phyloP scores from a whole-genome alignment of 2,329 filamentous ascomycete species.

The Scedosporium aurantiacum region DNA sequence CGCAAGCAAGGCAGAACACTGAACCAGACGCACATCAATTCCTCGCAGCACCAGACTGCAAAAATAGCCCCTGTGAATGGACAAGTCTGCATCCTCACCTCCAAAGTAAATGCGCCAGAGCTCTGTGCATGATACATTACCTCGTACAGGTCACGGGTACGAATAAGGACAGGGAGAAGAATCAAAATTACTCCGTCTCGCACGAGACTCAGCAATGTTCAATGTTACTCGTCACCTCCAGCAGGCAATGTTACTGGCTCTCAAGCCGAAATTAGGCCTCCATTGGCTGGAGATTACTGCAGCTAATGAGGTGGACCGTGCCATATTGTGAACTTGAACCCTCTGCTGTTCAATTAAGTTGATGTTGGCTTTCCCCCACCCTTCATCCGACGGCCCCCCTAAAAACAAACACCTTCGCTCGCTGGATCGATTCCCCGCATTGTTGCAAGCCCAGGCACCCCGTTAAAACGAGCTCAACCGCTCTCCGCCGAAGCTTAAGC shows the following conservation, averaged over 20 bases:
- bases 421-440: neutral
- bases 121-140: neutral
- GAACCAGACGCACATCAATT: neutral
- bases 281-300: conserved; percentile 1
- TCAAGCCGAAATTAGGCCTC: neutral
- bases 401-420: neutral
- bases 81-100: neutral
- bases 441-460: neutral
- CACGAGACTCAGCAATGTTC: neutral
- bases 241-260: neutral
- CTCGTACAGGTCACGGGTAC: neutral
- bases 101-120: neutral
- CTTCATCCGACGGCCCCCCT: neutral
- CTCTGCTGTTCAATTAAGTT: too few relatives aligned
- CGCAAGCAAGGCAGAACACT: neutral
- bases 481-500: too few relatives aligned
- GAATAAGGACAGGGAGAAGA: neutral
- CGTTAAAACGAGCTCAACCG: neutral
- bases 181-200: neutral
- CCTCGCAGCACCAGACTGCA: neutral
- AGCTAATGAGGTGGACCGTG: conserved; percentile 1
- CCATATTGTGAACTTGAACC: neutral
- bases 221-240: neutral
- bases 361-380: neutral
- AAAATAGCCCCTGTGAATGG: neutral